A percentile compares a stretch with the other conserved stretches of the same genome.
phyloP scores from a whole-genome alignment of 768 basidiomycete genomes.

The Russula compacta region DNA sequence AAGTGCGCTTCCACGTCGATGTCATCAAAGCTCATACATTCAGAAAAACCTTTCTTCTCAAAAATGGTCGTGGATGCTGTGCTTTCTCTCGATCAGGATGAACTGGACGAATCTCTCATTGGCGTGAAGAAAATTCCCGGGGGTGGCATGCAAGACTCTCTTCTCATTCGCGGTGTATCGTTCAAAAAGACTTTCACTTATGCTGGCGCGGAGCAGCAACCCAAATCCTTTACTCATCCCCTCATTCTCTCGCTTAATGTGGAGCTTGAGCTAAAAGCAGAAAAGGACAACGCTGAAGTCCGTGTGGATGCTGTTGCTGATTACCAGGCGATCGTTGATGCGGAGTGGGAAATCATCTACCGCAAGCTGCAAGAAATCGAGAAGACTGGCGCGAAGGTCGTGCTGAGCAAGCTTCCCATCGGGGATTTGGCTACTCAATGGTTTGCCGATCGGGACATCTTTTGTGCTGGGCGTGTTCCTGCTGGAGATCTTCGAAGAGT shows the following conservation, averaged over 20 bases:
- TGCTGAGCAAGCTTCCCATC: conserved; percentile 95
- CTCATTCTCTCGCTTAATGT: conserved; percentile 93
- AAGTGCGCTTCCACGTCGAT: conserved; percentile 99
- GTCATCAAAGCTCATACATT: conserved; percentile 99
- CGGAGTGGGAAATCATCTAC: conserved; percentile 99
- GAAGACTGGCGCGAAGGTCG: conserved; percentile 93
- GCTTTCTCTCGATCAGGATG: conserved; percentile 81
- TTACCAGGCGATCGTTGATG: conserved; percentile 98
- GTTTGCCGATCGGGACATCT: conserved; percentile 98
- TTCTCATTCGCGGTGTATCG: conserved; percentile 81
- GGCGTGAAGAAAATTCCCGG: conserved; percentile 97
- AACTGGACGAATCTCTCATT: conserved; percentile 92
- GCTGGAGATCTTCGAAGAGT: conserved; percentile 87
- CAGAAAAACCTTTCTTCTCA: conserved; percentile 98
- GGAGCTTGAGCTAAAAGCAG: conserved; percentile 96
- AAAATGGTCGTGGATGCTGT: conserved; percentile 99
- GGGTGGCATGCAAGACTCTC: conserved; percentile 95
- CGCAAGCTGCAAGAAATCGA: conserved; percentile 93
- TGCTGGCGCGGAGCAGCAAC: conserved; percentile 98
- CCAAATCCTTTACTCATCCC: conserved; percentile 82
- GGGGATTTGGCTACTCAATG: conserved; percentile 98
- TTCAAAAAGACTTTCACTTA: conserved; percentile 99
- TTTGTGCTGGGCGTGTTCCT: conserved; percentile 94
- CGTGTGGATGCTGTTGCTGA: conserved; percentile 94
- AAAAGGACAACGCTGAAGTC: conserved; percentile 99